phyloP scores from a whole-genome alignment of 495 filamentous ascomycete species.

The Aspergillus panamensis region DNA sequence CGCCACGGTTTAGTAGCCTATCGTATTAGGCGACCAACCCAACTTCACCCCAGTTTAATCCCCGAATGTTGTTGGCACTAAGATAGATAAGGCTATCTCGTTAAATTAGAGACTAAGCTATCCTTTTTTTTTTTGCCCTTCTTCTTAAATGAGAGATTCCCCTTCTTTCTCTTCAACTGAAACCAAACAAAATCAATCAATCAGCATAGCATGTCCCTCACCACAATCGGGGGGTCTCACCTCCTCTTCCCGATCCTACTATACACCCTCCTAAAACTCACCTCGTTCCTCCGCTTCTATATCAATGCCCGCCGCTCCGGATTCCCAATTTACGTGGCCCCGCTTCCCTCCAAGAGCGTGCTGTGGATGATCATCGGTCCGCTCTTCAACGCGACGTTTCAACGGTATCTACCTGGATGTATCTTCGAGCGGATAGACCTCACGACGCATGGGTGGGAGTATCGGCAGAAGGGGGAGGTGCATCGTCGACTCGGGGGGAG shows the following conservation, averaged over 20 bases:
- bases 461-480: conserved; percentile 14
- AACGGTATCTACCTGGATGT: conserved; percentile 23
- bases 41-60: too few relatives aligned
- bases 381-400: conserved; percentile 15
- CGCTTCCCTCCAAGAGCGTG: conserved; percentile 43
- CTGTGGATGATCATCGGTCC: conserved; percentile 26
- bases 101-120: too few relatives aligned
- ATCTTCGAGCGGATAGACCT: conserved; percentile 22
- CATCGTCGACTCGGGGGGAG: conserved; percentile 20
- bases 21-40: too few relatives aligned
- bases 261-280: neutral
- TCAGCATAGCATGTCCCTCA: too few relatives aligned
- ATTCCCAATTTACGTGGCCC: conserved; percentile 56
- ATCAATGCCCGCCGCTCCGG: conserved; percentile 58
- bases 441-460: conserved; percentile 31
- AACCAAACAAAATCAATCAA: too few relatives aligned
- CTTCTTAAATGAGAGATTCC: too few relatives aligned
- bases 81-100: too few relatives aligned
- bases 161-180: too few relatives aligned
- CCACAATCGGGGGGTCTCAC: neutral
- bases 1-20: too few relatives aligned
- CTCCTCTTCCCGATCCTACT: neutral
- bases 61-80: too few relatives aligned
- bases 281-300: conserved; percentile 24
- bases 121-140: too few relatives aligned